Conservation (phyloP, 2,329 filamentous ascomycete genomes). For the Alternaria novae-zelandiae region DNA sequence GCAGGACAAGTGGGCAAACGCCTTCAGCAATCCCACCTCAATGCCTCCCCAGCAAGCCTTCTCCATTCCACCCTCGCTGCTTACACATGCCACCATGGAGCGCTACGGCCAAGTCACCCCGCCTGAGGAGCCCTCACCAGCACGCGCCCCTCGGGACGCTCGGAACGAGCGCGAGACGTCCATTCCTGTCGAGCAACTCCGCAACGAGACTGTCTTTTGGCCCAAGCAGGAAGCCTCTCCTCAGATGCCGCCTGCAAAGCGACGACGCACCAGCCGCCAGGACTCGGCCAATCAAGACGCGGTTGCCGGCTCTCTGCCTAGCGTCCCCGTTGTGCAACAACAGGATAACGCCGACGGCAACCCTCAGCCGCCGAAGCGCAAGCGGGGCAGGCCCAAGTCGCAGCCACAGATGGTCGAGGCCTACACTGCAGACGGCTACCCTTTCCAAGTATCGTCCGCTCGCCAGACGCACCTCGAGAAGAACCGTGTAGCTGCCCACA, state of each 20-base stretch:
- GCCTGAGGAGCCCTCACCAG: constrained; percentile 44
- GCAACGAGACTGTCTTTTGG: constrained; percentile 35
- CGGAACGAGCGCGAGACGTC: constrained; percentile 25
- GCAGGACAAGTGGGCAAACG: constrained; percentile 29
- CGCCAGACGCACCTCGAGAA: constrained; percentile 62
- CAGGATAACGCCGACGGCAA: constrained; percentile 19
- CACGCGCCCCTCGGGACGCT: constrained; percentile 11
- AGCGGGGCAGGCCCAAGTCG: constrained; percentile 46
- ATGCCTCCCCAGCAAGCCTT: constrained; percentile 20
- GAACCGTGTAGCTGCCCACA: constrained; percentile 75
- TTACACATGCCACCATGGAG: constrained; percentile 35
- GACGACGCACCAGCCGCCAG: constrained; percentile 33
- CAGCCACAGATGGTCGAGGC: constrained; percentile 41
- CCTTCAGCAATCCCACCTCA: constrained; percentile 18
- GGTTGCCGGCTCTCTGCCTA: neutral
- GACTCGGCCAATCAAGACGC: constrained; percentile 15
- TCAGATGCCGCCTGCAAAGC: constrained; percentile 26
- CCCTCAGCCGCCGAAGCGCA: constrained; percentile 43
- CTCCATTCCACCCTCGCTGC: constrained; percentile 38
- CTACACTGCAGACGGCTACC: constrained; percentile 41
- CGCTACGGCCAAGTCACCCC: constrained; percentile 47
- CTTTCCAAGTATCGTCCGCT: constrained; percentile 43
- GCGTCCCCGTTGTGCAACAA: constrained; percentile 11
- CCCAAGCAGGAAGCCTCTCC: constrained; percentile 18
- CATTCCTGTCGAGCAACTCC: constrained; percentile 39